A percentile compares a stretch with the other conserved stretches of the same genome.
Evolutionary conservation across 2,329 filamentous ascomycete species (phyloP).

Genomic region (Hansfordia pulvinata): DNA sequence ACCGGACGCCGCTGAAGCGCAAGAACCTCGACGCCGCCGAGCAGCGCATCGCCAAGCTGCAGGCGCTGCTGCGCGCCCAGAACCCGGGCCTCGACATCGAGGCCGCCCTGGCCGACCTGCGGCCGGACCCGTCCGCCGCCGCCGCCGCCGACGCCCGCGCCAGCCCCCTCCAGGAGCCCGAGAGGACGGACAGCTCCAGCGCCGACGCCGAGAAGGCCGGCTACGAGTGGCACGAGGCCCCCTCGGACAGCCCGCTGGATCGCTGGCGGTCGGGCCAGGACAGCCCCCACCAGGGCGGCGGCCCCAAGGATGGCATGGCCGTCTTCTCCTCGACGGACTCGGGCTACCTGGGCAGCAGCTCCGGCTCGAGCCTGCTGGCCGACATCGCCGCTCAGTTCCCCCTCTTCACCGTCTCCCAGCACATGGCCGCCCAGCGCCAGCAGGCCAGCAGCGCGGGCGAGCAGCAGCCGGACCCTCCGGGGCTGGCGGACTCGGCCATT

Average conservation of each 20-base stretch:
- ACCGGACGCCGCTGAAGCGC: constrained; percentile 20
- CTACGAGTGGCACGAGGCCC: constrained; percentile 10
- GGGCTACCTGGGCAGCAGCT: constrained; percentile 14
- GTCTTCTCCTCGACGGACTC: constrained; percentile 9
- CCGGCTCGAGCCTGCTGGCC: constrained; percentile 12
- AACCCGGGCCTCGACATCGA: constrained; percentile 15
- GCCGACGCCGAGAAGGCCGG: constrained; percentile 2
- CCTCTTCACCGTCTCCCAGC: neutral
- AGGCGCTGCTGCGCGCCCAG: constrained; percentile 12
- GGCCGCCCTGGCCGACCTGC: constrained; percentile 4
- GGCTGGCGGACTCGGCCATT: constrained; percentile 4
- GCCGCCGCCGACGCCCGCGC: neutral
- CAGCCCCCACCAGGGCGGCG: constrained; percentile 2
- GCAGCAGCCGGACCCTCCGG: neutral
- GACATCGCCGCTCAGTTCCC: constrained; percentile 6
- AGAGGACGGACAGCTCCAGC: constrained; percentile 2
- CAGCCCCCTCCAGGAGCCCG: neutral
- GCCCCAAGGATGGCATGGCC: constrained; percentile 12
- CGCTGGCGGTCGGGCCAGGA: constrained; percentile 2
- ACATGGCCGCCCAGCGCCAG: neutral
- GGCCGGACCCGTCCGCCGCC: no score
- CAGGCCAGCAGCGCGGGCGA: constrained; percentile 1
- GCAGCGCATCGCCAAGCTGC: constrained; percentile 12
- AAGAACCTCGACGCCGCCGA: constrained; percentile 20
- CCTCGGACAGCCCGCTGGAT: neutral